Evolutionary conservation across 148 eudicot species (phyloP).

Genomic region (Rhododendron henanense): DNA sequence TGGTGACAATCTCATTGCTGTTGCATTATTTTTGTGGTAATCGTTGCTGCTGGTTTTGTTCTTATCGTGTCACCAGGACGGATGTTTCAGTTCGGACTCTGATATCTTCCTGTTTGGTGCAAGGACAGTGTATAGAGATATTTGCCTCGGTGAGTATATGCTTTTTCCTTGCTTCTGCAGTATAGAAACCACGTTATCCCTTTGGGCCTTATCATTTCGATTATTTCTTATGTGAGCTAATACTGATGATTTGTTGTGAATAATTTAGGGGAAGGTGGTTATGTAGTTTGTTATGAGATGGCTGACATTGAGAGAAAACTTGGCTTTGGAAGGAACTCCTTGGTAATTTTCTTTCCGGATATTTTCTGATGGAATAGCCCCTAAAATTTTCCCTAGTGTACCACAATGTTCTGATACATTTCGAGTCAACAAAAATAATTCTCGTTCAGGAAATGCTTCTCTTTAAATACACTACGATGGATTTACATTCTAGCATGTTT

Average conservation of each 20-base stretch:
- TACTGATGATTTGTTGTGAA: conserved; percentile 5
- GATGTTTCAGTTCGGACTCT: conserved; percentile 93
- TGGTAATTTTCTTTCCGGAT: conserved; percentile 45
- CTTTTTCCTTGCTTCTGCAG: neutral
- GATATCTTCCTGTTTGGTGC: conserved; percentile 96
- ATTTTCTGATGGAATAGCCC: neutral
- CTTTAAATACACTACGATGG: neutral
- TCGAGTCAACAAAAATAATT: neutral
- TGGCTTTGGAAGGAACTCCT: conserved; percentile 79
- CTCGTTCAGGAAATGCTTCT: conserved; percentile 1
- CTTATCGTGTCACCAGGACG: conserved; percentile 55
- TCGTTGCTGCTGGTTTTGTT: neutral
- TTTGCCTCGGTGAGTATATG: conserved; percentile 73
- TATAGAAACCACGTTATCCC: neutral
- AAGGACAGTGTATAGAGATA: conserved; percentile 95
- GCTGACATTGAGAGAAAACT: conserved; percentile 82
- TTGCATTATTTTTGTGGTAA: neutral
- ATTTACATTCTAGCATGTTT: neutral
- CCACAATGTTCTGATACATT: neutral
- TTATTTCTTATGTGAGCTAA: conserved; percentile 7
- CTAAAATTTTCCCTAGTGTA: neutral
- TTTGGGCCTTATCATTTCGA: neutral
- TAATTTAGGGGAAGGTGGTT: conserved; percentile 74
- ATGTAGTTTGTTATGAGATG: conserved; percentile 90
- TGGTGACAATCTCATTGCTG: neutral